A percentile compares a stretch with the other conserved stretches of the same genome.
Evolutionary conservation across 1,139 yeast genomes (phyloP).

Genomic region (Protomyces pachydermus): DNA sequence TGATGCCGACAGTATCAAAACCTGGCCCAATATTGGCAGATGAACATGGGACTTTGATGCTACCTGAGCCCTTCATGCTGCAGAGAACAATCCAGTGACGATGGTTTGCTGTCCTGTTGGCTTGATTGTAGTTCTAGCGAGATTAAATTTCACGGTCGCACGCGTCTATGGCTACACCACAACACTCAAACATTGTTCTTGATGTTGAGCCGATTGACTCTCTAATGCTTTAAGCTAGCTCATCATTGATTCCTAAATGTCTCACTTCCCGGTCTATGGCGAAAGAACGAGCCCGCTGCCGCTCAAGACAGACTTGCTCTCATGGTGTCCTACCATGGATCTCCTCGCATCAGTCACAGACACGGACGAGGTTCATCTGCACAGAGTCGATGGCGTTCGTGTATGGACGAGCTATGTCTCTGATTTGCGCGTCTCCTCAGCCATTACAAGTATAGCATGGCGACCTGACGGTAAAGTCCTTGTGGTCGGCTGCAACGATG

Average conservation of each 20-base stretch:
- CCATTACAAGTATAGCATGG: conserved; percentile 30
- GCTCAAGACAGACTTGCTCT: conserved; percentile 19
- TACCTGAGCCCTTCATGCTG: conserved; percentile 11
- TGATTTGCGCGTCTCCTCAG: conserved; percentile 9
- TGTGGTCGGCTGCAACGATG: conserved; percentile 32
- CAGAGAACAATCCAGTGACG: too few relatives aligned
- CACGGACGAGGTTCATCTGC: conserved; percentile 29
- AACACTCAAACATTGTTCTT: too few relatives aligned
- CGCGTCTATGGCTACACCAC: too few relatives aligned
- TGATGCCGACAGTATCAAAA: conserved; percentile 91
- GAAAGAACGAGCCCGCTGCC: conserved; percentile 31
- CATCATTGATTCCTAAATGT: too few relatives aligned
- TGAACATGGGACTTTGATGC: conserved; percentile 84
- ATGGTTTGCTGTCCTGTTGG: too few relatives aligned
- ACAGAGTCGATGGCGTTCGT: conserved; percentile 32
- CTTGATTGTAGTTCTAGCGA: too few relatives aligned
- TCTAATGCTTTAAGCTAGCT: too few relatives aligned
- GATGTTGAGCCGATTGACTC: too few relatives aligned
- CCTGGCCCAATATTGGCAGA: conserved; percentile 99
- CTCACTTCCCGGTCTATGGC: conserved; percentile 25
- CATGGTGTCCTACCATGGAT: conserved; percentile 35
- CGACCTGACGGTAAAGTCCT: conserved; percentile 33
- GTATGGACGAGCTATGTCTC: conserved; percentile 32
- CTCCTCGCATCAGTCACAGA: conserved; percentile 32
- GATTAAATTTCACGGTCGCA: too few relatives aligned